phyloP scores from a whole-genome alignment of 257 asterid species.

The Ocimum tenuiflorum region DNA sequence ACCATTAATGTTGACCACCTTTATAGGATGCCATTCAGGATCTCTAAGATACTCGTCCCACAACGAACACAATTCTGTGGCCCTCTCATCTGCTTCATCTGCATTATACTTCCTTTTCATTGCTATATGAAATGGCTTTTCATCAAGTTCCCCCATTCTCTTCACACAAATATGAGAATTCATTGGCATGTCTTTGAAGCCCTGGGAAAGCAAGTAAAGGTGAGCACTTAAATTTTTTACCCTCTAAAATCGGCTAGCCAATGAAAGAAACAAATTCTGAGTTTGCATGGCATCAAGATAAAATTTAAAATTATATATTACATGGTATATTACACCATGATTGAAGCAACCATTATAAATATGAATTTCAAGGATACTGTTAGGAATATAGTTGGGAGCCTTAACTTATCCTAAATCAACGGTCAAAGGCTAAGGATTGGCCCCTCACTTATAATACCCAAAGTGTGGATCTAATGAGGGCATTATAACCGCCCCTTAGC shows the following conservation, averaged over 20 bases:
- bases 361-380: too few relatives aligned
- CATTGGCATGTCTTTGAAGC: constrained; percentile 35
- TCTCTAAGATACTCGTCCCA: constrained; percentile 74
- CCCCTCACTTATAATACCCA: too few relatives aligned
- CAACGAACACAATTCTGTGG: constrained; percentile 53
- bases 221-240: constrained; percentile 17
- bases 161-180: constrained; percentile 46
- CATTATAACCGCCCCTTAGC: too few relatives aligned
- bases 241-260: not conserved
- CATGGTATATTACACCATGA: not conserved
- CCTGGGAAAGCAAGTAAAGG: constrained; percentile 30
- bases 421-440: too few relatives aligned
- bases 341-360: too few relatives aligned
- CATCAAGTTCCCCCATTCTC: constrained; percentile 72
- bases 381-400: too few relatives aligned
- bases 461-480: too few relatives aligned
- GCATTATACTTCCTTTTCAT: constrained; percentile 50
- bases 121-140: constrained; percentile 52
- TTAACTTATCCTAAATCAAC: too few relatives aligned
- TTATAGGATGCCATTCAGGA: constrained; percentile 72
- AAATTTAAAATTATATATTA: not conserved
- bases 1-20: constrained; percentile 43
- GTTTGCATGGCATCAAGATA: constrained; percentile 11
- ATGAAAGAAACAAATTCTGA: constrained; percentile 3
- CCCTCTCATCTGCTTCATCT: constrained; percentile 47